These are phyloP conservation scores for Mycena rebaudengoi DNA, from an alignment of 768 basidiomycete species.

Conservation along the genomic window DNA sequence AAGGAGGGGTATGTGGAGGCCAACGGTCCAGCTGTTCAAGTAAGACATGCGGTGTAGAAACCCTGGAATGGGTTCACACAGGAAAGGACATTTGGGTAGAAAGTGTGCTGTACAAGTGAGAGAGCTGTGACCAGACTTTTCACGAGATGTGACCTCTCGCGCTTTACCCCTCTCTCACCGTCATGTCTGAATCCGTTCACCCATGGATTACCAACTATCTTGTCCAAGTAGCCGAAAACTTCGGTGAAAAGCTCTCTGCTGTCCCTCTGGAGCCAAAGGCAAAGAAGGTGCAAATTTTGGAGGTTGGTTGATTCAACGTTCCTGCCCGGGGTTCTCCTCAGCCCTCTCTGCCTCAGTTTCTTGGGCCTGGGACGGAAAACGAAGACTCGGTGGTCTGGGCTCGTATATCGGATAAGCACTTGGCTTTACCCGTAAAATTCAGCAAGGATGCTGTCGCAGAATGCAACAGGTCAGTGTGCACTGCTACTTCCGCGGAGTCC, in stretches of 20 bases:
- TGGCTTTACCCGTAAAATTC: conserved; percentile 62
- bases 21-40: too few relatives aligned
- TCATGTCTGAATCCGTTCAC: conserved; percentile 28
- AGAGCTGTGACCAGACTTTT: too few relatives aligned
- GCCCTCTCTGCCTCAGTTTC: neutral
- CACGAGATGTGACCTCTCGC: too few relatives aligned
- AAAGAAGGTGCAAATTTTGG: conserved; percentile 66
- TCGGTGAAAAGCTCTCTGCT: conserved; percentile 54
- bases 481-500: neutral
- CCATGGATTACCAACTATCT: conserved; percentile 71
- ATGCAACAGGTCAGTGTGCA: conserved; percentile 46
- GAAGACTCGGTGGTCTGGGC: conserved; percentile 62
- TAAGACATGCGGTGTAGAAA: too few relatives aligned
- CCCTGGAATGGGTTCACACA: too few relatives aligned
- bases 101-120: too few relatives aligned
- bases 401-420: conserved; percentile 63
- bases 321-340: neutral
- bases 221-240: conserved; percentile 54
- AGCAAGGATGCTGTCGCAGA: conserved; percentile 56
- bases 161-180: too few relatives aligned
- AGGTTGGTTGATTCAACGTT: conserved; percentile 45
- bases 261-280: conserved; percentile 45
- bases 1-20: too few relatives aligned
- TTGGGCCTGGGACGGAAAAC: conserved; percentile 12
- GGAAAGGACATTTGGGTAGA: too few relatives aligned